Conservation (phyloP, 345 rosid genomes). For the Sonneratia caseolaris region DNA sequence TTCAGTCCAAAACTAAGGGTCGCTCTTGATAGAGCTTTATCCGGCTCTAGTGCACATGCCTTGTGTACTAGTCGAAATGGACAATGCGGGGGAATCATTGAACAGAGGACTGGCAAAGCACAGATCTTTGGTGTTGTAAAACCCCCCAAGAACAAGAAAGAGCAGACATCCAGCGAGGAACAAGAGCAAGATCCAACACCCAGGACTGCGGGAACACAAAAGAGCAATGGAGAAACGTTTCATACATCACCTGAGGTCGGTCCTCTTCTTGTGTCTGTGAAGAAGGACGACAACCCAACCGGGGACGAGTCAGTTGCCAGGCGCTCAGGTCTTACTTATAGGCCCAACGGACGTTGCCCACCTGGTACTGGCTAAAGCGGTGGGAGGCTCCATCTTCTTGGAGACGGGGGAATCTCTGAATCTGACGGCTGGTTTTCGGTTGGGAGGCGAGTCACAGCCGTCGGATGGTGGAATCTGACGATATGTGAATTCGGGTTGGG, state of each 20-base stretch:
- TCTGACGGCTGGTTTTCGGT: constrained; percentile 6
- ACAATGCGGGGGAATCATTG: no score
- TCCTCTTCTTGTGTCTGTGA: neutral
- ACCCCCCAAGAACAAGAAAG: neutral
- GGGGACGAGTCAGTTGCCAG: neutral
- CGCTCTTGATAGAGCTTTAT: no score
- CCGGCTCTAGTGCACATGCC: neutral
- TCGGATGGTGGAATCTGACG: constrained; percentile 2
- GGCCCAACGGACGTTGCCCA: neutral
- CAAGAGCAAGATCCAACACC: neutral
- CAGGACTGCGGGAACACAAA: neutral
- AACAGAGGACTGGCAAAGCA: neutral
- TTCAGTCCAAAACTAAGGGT: no score
- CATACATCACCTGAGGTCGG: neutral
- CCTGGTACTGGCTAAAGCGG: neutral
- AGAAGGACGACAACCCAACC: neutral
- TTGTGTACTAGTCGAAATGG: neutral
- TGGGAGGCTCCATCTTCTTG: neutral
- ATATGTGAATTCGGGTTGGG: neutral
- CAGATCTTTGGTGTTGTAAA: neutral
- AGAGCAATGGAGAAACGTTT: neutral
- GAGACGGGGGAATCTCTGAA: neutral
- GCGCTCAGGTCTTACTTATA: neutral
- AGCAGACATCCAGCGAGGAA: neutral
- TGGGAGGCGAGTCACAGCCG: neutral